Conservation (phyloP, 495 filamentous ascomycete species). For the Polyplosphaeria fusca region DNA sequence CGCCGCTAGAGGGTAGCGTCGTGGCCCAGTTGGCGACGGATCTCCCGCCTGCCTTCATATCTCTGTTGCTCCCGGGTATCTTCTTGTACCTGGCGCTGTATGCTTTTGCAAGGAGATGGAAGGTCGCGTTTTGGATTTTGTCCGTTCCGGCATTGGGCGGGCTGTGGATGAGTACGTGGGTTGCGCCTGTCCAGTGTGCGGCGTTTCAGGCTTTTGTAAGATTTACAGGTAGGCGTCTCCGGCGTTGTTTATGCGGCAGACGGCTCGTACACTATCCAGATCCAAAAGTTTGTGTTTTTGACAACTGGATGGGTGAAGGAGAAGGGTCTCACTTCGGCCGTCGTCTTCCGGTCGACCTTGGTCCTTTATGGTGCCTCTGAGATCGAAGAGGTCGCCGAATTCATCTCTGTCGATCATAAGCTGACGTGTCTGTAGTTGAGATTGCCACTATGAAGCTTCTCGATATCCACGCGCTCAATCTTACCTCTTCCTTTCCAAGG, state of each 20-base stretch:
- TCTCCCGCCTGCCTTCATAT: not conserved
- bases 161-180: not conserved
- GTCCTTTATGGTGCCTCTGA: no score
- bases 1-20: not conserved
- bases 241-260: no score
- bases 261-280: no score
- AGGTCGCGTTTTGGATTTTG: not conserved
- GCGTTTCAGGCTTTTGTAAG: slow-evolving; percentile 1
- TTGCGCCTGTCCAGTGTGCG: slow-evolving; percentile 3
- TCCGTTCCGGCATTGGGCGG: not conserved
- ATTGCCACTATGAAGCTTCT: slow-evolving; percentile 42
- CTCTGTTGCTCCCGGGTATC: not conserved
- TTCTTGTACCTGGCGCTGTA: not conserved
- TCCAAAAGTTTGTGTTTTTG: no score
- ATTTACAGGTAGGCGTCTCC: slow-evolving; percentile 1
- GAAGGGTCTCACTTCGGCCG: no score
- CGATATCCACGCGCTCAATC: slow-evolving; percentile 36
- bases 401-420: no score
- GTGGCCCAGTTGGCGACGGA: not conserved
- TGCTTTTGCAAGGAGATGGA: slow-evolving; percentile 1
- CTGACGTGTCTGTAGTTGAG: slow-evolving; percentile 39
- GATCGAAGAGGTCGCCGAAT: no score
- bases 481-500: slow-evolving; percentile 30
- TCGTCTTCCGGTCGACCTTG: no score
- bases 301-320: no score